Evolutionary conservation across 1,284 basidiomycete species (phyloP).

Genomic region (Ganoderma boninense): DNA sequence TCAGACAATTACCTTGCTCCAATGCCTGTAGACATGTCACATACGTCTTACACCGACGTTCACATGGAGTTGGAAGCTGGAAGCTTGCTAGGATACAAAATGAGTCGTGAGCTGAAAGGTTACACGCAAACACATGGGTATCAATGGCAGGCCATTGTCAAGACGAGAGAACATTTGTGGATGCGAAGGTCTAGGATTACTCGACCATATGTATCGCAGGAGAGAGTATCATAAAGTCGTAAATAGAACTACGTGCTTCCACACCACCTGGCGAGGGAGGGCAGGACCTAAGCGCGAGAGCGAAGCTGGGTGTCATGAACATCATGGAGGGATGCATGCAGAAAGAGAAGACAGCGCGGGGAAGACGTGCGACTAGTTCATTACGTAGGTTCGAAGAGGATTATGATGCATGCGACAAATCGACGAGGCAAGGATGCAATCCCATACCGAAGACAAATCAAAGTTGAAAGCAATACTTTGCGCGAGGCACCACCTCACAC

Average conservation of each 20-base stretch:
- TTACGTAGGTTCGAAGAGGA: constrained; percentile 23
- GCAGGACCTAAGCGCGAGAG: neutral
- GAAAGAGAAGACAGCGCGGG: constrained; percentile 12
- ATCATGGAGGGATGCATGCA: constrained; percentile 6
- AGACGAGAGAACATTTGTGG: constrained; percentile 6
- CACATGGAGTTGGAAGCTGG: neutral
- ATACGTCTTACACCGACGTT: too few relatives aligned
- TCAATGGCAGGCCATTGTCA: constrained; percentile 6
- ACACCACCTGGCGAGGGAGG: neutral
- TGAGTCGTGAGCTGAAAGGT: neutral
- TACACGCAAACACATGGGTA: constrained; percentile 2
- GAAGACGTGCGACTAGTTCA: constrained; percentile 17
- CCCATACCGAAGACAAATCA: constrained; percentile 7
- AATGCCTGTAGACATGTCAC: too few relatives aligned
- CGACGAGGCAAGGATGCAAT: constrained; percentile 7
- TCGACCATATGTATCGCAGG: constrained; percentile 30
- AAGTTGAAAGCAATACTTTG: neutral
- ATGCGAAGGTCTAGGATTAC: constrained; percentile 29
- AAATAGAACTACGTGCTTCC: neutral
- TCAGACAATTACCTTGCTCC: too few relatives aligned
- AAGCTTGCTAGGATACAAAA: neutral
- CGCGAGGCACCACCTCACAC: neutral
- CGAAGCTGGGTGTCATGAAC: neutral
- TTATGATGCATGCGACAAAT: constrained; percentile 11
- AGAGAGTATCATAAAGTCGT: constrained; percentile 21